These are phyloP conservation scores for Tuber microsphaerosporum DNA, from an alignment of 495 filamentous ascomycete genomes.

Conservation along the genomic window DNA sequence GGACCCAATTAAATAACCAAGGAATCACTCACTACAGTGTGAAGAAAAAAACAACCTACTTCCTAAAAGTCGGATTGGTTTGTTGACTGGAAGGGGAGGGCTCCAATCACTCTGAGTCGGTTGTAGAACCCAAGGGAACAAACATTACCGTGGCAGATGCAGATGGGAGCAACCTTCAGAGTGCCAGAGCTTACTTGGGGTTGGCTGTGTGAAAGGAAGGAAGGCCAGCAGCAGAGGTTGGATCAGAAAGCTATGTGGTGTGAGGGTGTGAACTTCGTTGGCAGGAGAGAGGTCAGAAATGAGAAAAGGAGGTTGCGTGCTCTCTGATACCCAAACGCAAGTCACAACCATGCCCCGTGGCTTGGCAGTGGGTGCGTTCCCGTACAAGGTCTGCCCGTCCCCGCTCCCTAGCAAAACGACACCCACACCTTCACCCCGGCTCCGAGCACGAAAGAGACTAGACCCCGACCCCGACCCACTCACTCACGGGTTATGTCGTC, in stretches of 20 bases:
- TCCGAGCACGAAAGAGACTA: constrained; percentile 25
- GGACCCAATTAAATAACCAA: too few species aligned
- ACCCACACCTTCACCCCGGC: constrained; percentile 11
- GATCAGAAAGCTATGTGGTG: constrained; percentile 23
- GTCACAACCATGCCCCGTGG: too few species aligned
- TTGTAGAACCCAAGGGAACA: constrained; percentile 33
- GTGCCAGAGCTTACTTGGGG: constrained; percentile 30
- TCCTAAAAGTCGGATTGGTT: too few species aligned
- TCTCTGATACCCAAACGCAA: neutral
- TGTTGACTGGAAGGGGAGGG: neutral
- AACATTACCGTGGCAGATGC: constrained; percentile 36
- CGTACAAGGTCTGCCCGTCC: too few species aligned
- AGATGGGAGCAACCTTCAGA: constrained; percentile 34
- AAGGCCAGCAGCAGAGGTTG: constrained; percentile 31
- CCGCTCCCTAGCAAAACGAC: too few species aligned
- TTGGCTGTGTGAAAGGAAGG: constrained; percentile 20
- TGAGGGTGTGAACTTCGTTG: constrained; percentile 17
- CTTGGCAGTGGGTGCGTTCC: too few species aligned
- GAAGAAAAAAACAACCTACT: too few species aligned
- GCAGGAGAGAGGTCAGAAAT: neutral
- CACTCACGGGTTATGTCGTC: constrained; percentile 27
- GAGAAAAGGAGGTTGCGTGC: neutral
- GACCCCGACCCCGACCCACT: constrained; percentile 24
- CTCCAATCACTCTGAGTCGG: constrained; percentile 31
- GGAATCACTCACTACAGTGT: too few species aligned